Evolutionary conservation across 768 basidiomycete genomes (phyloP).

Genomic region (Serendipita vermifera): DNA sequence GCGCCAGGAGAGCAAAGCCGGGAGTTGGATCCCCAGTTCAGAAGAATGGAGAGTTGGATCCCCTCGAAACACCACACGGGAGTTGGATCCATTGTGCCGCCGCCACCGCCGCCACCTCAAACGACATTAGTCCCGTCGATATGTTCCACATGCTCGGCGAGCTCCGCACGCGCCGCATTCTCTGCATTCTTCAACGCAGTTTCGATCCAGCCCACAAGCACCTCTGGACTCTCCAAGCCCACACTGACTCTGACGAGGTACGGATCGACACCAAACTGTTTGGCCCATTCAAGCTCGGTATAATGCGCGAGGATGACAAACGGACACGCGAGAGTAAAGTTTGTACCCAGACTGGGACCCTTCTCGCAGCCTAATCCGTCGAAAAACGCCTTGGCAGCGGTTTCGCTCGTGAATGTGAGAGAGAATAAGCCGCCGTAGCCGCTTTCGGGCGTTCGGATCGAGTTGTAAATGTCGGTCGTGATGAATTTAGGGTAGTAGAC

Average conservation of each 20-base stretch:
- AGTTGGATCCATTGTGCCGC: too few relatives aligned
- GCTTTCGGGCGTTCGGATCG: slow-evolving; percentile 27
- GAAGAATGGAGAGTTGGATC: too few relatives aligned
- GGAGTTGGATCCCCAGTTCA: too few relatives aligned
- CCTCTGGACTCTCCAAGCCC: slow-evolving; percentile 66
- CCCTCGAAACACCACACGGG: too few relatives aligned
- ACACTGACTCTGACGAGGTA: slow-evolving; percentile 79
- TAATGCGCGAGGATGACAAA: slow-evolving; percentile 90
- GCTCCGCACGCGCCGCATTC: too few relatives aligned
- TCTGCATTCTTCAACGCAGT: slow-evolving; percentile 67
- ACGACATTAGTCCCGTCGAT: too few relatives aligned
- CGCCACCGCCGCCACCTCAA: too few relatives aligned
- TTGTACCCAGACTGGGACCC: slow-evolving; percentile 86
- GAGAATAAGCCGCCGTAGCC: slow-evolving; percentile 85
- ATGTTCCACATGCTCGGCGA: too few relatives aligned
- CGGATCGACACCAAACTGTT: slow-evolving; percentile 67
- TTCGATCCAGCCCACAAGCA: slow-evolving; percentile 45
- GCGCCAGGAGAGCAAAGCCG: too few relatives aligned
- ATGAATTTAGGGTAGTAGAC: slow-evolving; percentile 85
- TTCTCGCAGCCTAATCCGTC: slow-evolving; percentile 74
- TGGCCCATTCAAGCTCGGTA: slow-evolving; percentile 83
- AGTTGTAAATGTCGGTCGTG: slow-evolving; percentile 55
- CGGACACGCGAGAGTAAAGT: slow-evolving; percentile 90
- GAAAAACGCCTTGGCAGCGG: slow-evolving; percentile 67
- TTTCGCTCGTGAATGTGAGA: slow-evolving; percentile 58